Conservation (phyloP, 2,329 filamentous ascomycete genomes). For the Hypoxylon sp. region DNA sequence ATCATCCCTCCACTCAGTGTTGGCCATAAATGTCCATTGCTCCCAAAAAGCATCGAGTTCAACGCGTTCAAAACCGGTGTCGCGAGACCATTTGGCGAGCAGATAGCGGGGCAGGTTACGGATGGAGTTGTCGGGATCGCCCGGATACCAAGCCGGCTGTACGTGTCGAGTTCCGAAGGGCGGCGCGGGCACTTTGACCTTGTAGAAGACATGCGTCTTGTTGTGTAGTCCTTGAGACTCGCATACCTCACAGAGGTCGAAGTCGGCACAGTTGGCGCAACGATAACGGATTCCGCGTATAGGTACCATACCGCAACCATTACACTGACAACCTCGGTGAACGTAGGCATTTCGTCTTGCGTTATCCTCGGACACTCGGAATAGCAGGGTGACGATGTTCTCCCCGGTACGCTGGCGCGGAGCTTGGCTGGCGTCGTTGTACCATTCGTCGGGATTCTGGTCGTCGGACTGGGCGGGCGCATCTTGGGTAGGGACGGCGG, state of each 20-base stretch:
- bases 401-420: conserved; percentile 71
- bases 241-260: conserved; percentile 93
- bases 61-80: conserved; percentile 84
- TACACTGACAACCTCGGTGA: conserved; percentile 92
- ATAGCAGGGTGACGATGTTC: conserved; percentile 86
- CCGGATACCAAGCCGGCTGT: conserved; percentile 88
- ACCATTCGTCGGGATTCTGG: conserved; percentile 62
- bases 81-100: conserved; percentile 74
- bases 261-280: conserved; percentile 95
- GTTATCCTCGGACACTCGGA: conserved; percentile 94
- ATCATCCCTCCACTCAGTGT: conserved; percentile 84
- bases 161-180: conserved; percentile 84
- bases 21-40: conserved; percentile 95
- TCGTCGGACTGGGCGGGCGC: conserved; percentile 56
- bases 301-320: conserved; percentile 86
- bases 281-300: conserved; percentile 94
- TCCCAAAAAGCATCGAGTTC: conserved; percentile 96
- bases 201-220: conserved; percentile 97
- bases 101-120: conserved; percentile 74
- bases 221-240: conserved; percentile 82
- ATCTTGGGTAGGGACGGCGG: conserved; percentile 53
- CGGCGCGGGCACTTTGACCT: conserved; percentile 89
- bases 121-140: conserved; percentile 79
- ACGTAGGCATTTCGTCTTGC: conserved; percentile 88
- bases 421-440: conserved; percentile 58